phyloP scores from a whole-genome alignment of 257 asterid genomes.

The Plantago ovata region DNA sequence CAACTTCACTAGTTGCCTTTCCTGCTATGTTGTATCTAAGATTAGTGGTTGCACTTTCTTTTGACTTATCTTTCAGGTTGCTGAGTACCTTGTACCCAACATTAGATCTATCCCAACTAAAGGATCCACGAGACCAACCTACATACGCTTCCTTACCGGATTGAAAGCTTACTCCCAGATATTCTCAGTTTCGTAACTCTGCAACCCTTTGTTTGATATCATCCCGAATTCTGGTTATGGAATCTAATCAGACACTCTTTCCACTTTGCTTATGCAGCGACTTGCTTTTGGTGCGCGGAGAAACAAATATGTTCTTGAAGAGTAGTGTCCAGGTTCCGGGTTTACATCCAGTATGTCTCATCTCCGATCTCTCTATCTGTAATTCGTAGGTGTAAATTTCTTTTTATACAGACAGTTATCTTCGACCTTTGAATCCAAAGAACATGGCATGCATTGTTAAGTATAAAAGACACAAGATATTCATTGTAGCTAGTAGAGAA shows the following conservation, averaged over 20 bases:
- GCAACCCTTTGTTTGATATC: background rate
- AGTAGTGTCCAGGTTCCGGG: slow-evolving; percentile 28
- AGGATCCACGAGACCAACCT: slow-evolving; percentile 79
- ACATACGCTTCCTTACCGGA: slow-evolving; percentile 93
- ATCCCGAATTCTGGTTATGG: background rate
- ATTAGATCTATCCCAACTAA: slow-evolving; percentile 68
- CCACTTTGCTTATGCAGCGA: slow-evolving; percentile 43
- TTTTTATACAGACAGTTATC: too few relatives aligned
- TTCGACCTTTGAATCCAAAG: too few relatives aligned
- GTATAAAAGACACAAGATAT: too few relatives aligned
- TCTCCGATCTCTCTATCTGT: too few relatives aligned
- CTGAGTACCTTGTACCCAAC: slow-evolving; percentile 75
- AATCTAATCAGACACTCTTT: slow-evolving; percentile 3
- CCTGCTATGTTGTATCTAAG: background rate
- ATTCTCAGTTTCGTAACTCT: slow-evolving; percentile 63
- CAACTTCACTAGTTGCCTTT: background rate
- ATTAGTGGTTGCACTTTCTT: background rate
- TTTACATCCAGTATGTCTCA: background rate
- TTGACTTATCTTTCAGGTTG: slow-evolving; percentile 47
- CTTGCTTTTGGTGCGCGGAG: slow-evolving; percentile 88
- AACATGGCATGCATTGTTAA: too few relatives aligned
- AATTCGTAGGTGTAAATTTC: background rate
- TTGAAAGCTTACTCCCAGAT: slow-evolving; percentile 91
- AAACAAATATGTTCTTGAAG: slow-evolving; percentile 75
- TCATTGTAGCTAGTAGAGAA: too few relatives aligned